Evolutionary conservation across 768 basidiomycete species (phyloP).

Genomic region (Grammothele lineata): DNA sequence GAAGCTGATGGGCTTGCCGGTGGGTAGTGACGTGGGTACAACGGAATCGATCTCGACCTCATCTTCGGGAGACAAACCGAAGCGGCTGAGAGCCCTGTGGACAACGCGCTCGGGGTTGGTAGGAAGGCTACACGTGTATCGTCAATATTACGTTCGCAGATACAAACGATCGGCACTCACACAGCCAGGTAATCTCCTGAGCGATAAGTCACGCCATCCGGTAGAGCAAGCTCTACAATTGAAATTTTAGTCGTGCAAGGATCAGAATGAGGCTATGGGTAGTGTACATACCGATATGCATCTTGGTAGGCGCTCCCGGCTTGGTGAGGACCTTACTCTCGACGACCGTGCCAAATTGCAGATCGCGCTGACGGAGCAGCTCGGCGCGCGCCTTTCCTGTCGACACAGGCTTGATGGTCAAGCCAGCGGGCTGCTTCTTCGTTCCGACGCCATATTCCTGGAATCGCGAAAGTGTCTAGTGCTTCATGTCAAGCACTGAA

Average conservation of each 20-base stretch:
- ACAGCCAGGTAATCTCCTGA: conserved; percentile 47
- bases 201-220: conserved; percentile 33
- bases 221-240: conserved; percentile 37
- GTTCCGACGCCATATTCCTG: conserved; percentile 29
- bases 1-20: conserved; percentile 33
- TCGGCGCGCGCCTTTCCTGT: conserved; percentile 30
- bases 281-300: conserved; percentile 34
- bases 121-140: conserved; percentile 29
- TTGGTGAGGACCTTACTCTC: conserved; percentile 36
- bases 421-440: conserved; percentile 10
- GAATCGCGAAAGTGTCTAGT: conserved; percentile 3
- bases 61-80: conserved; percentile 31
- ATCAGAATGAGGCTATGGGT: too few relatives aligned
- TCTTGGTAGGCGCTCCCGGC: conserved; percentile 33
- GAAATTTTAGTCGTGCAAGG: background rate
- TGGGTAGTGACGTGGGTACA: conserved; percentile 38
- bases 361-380: conserved; percentile 33
- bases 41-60: conserved; percentile 33
- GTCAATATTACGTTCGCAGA: too few relatives aligned
- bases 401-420: conserved; percentile 31
- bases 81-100: conserved; percentile 33
- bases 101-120: conserved; percentile 37
- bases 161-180: too few relatives aligned
- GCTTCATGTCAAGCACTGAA: background rate
- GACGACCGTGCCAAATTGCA: conserved; percentile 35